A percentile compares a stretch with the other conserved stretches of the same genome.
Conservation (phyloP, 352 stramenopile genomes). For the Thalassiosira mediterranea region DNA sequence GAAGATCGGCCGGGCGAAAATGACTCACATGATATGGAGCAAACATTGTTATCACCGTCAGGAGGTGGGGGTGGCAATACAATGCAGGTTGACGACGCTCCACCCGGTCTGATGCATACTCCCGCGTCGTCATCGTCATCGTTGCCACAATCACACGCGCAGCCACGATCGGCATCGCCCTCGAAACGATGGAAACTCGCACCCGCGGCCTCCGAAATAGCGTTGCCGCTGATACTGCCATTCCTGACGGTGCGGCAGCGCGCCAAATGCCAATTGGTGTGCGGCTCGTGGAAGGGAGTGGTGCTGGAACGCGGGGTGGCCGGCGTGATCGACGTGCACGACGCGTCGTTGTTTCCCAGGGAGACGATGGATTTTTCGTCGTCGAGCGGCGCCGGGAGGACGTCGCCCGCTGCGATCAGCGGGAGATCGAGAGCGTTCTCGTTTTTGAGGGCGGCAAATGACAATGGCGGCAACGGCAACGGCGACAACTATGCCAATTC, state of each 20-base stretch:
- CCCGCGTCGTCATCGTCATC: constrained; percentile 11
- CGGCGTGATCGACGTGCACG: constrained; percentile 54
- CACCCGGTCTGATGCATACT: too few species aligned
- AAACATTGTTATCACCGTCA: constrained; percentile 4
- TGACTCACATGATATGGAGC: too few species aligned
- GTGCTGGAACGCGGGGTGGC: constrained; percentile 57
- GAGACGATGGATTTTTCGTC: too few species aligned
- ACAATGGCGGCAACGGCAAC: too few species aligned
- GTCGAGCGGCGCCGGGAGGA: too few species aligned
- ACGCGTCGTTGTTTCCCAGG: constrained; percentile 43
- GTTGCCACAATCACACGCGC: background rate
- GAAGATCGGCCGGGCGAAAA: too few species aligned
- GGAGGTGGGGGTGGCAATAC: background rate
- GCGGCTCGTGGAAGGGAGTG: constrained; percentile 50
- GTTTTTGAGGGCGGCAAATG: too few species aligned
- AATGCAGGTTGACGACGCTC: too few species aligned
- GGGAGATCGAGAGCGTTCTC: too few species aligned
- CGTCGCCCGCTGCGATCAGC: too few species aligned
- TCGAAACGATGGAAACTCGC: constrained; percentile 30
- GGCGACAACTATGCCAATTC: constrained; percentile 9
- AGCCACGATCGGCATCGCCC: background rate
- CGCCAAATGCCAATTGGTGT: constrained; percentile 59
- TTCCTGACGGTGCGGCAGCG: constrained; percentile 53
- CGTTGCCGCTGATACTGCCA: constrained; percentile 58
- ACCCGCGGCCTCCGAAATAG: constrained; percentile 53